Percentiles rank a stretch among this genome's conserved stretches.
These are phyloP conservation scores for Aspergillus tanneri DNA, from an alignment of 2,329 filamentous ascomycete genomes.

Conservation along the genomic window DNA sequence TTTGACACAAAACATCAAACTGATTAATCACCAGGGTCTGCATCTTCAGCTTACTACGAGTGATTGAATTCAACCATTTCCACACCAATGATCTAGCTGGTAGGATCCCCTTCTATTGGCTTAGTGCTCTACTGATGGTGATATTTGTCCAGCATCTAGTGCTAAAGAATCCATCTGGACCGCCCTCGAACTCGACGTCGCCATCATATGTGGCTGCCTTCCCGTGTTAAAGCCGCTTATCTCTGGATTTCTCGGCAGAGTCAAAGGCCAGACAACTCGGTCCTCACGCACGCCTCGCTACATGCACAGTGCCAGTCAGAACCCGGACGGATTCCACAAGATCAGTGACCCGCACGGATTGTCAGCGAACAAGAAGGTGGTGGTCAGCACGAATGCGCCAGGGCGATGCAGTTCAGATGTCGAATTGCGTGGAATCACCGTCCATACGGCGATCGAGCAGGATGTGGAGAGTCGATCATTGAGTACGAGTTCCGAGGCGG, in stretches of 20 bases:
- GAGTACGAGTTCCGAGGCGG: not conserved
- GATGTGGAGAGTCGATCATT: constrained; percentile 2
- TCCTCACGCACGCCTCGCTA: constrained; percentile 6
- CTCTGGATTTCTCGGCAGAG: constrained; percentile 11
- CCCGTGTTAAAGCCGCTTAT: constrained; percentile 19
- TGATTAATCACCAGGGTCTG: too few species aligned
- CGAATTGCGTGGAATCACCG: constrained; percentile 10
- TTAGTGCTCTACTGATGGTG: not conserved
- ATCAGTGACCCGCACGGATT: constrained; percentile 5
- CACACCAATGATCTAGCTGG: constrained; percentile 11
- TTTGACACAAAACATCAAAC: too few species aligned
- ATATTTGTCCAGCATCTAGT: constrained; percentile 15
- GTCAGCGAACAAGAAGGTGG: not conserved
- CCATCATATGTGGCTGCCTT: constrained; percentile 24
- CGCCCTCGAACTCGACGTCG: constrained; percentile 22
- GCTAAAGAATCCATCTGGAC: constrained; percentile 24
- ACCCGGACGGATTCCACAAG: constrained; percentile 9
- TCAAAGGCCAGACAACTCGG: constrained; percentile 3
- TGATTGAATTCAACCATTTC: constrained; percentile 9
- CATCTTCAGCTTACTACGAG: constrained; percentile 6
- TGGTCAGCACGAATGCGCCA: not conserved
- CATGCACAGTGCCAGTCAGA: not conserved
- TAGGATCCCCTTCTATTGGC: not conserved
- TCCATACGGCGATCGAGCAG: constrained; percentile 8
- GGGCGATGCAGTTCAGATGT: constrained; percentile 6